A percentile compares a stretch with the other conserved stretches of the same genome.
phyloP scores from a whole-genome alignment of 257 asterid species.

The Forsythia suspensa region DNA sequence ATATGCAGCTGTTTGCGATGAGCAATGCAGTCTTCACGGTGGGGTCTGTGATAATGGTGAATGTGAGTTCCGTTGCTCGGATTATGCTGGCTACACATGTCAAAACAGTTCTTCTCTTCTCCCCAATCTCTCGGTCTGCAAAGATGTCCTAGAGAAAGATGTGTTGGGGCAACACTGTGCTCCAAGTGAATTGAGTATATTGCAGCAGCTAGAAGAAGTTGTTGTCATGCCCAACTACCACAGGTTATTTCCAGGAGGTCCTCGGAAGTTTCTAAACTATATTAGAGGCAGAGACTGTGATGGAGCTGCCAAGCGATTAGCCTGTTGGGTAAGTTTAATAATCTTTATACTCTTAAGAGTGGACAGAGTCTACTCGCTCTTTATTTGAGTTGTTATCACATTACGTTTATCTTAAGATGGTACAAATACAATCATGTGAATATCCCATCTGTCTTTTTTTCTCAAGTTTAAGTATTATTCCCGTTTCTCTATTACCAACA shows the following conservation, averaged over 20 bases:
- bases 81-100: slow-evolving; percentile 97
- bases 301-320: slow-evolving; percentile 93
- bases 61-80: slow-evolving; percentile 98
- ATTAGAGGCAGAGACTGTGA: slow-evolving; percentile 92
- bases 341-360: not conserved
- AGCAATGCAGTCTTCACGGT: slow-evolving; percentile 98
- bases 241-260: slow-evolving; percentile 90
- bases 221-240: slow-evolving; percentile 99
- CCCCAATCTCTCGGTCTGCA: slow-evolving; percentile 84
- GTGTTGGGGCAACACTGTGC: slow-evolving; percentile 88
- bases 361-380: not conserved
- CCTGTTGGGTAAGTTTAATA: slow-evolving; percentile 89
- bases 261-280: slow-evolving; percentile 79
- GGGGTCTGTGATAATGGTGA: slow-evolving; percentile 97
- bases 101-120: slow-evolving; percentile 93
- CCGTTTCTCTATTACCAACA: not conserved
- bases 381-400: not conserved
- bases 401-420: not conserved
- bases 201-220: slow-evolving; percentile 96
- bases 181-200: slow-evolving; percentile 80
- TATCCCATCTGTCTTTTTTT: not conserved
- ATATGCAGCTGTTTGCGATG: slow-evolving; percentile 82
- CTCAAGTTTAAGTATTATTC: not conserved
- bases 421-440: not conserved
- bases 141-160: slow-evolving; percentile 72